phyloP scores from a whole-genome alignment of 169 alveolate species.

The Cryptosporidium andersoni region DNA sequence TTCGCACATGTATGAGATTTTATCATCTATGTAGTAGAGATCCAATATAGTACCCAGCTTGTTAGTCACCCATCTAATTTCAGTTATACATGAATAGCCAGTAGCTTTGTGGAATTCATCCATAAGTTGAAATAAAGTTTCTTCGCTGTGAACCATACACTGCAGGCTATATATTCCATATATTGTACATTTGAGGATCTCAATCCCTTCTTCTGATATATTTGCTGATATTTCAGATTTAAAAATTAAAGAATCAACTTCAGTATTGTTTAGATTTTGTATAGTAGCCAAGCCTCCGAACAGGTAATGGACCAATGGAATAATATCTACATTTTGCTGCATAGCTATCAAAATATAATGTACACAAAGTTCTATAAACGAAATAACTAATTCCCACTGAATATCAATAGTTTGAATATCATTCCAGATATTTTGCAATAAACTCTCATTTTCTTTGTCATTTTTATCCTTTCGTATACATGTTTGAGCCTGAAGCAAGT shows the following conservation, averaged over 20 bases:
- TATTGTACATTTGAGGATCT: conserved; percentile 13
- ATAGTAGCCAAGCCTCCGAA: conserved; percentile 7
- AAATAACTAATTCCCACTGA: conserved; percentile 25
- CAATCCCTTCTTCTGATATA: conserved; percentile 51
- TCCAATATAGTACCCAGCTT: not conserved
- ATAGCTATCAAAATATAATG: conserved; percentile 47
- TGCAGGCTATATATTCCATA: conserved; percentile 29
- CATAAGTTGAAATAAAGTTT: conserved; percentile 37
- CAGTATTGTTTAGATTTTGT: not conserved
- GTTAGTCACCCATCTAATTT: conserved; percentile 62
- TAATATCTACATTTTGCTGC: conserved; percentile 52
- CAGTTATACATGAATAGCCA: conserved; percentile 52
- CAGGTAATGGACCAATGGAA: conserved; percentile 16
- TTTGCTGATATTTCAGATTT: not conserved
- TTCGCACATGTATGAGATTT: conserved; percentile 46
- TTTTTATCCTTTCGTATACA: conserved; percentile 53
- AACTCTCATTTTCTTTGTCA: conserved; percentile 31
- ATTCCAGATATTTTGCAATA: conserved; percentile 30
- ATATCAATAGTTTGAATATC: conserved; percentile 32
- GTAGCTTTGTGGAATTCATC: conserved; percentile 49
- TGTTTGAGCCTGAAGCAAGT: conserved; percentile 37
- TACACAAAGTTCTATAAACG: conserved; percentile 21
- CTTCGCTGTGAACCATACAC: conserved; percentile 41
- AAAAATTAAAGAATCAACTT: not conserved
- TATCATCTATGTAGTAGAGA: not conserved